Base-by-base conservation (phyloP, 139 green algal species). In the Chlorella sp. region DNA sequence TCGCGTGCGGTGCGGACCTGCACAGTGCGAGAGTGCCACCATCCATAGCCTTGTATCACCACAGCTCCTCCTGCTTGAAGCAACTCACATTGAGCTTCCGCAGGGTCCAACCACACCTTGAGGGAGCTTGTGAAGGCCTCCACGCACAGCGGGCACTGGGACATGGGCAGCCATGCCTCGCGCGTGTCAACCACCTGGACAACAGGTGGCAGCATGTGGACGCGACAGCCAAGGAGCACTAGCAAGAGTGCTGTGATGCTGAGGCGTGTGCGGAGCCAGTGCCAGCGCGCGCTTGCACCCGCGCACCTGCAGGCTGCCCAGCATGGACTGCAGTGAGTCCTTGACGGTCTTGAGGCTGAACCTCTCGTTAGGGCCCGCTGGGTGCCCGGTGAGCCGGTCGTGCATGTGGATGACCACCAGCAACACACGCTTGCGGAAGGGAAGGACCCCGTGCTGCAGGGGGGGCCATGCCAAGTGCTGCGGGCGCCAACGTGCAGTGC, bases 1-100 rank as follows among this genome's bases (percentile, higher is more conserved):
- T 67, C 61, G 3, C 61, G 61, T 27, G n/a, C 61, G 23, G 61
- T 67, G 61, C 61, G 61, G n/a, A 67, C 61, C 61, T 67, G 55
- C 10, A 55, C 42, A n/a, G n/a, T n/a, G n/a, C n/a, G n/a, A n/a
- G n/a, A n/a, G n/a, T n/a, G n/a, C n/a, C n/a, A n/a, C n/a, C n/a
- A n/a, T n/a, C n/a, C n/a, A n/a, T n/a, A n/a, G n/a, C n/a, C n/a
- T n/a, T n/a, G n/a, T n/a, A n/a, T n/a, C n/a, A n/a, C n/a, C n/a
- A n/a, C n/a, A n/a, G n/a, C n/a, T n/a, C n/a, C n/a, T n/a, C n/a
- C n/a, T n/a, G n/a, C n/a, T n/a, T n/a, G n/a, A n/a, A n/a, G n/a
- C n/a, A n/a, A n/a, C n/a, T n/a, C n/a, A n/a, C n/a, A n/a, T n/a
- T n/a, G n/a, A n/a, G n/a, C n/a, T n/a, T n/a, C n/a, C n/a, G n/a